Percentiles rank a stretch among this genome's conserved stretches.
phyloP scores from a whole-genome alignment of 2,329 filamentous ascomycete genomes.

The Botrytis hyacinthi region DNA sequence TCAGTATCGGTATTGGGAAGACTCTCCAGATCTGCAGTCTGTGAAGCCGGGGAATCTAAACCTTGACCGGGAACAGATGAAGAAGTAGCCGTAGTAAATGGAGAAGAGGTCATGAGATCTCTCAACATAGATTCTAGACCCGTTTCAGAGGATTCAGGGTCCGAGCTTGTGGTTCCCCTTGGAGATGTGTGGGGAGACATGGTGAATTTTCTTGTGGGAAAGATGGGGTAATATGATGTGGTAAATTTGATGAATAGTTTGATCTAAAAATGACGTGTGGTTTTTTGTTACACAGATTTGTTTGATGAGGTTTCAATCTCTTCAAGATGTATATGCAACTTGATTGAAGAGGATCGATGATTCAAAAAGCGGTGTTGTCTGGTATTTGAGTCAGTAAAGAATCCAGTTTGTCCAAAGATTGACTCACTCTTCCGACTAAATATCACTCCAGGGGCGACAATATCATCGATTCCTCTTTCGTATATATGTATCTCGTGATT shows the following conservation, averaged over 20 bases:
- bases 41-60: constrained; percentile 19
- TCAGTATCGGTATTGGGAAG: constrained; percentile 32
- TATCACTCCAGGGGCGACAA: background rate
- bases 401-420: constrained; percentile 1
- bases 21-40: constrained; percentile 26
- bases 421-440: background rate
- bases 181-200: constrained; percentile 13
- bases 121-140: constrained; percentile 5
- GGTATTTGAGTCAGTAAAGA: background rate
- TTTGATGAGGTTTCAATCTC: background rate
- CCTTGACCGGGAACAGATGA: background rate
- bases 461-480: background rate
- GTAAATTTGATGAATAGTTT: background rate
- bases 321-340: background rate
- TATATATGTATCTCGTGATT: background rate
- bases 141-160: background rate
- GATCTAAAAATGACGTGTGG: background rate
- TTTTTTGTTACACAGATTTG: background rate
- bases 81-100: background rate
- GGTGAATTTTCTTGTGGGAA: background rate
- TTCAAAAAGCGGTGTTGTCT: background rate
- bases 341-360: background rate
- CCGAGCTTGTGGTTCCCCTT: constrained; percentile 2
- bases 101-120: constrained; percentile 5
- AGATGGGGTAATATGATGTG: constrained; percentile 1